Percentiles rank a stretch among this genome's conserved stretches.
These are phyloP conservation scores for Theobroma cacao DNA, from an alignment of 345 rosid genomes.

Conservation along the genomic window DNA sequence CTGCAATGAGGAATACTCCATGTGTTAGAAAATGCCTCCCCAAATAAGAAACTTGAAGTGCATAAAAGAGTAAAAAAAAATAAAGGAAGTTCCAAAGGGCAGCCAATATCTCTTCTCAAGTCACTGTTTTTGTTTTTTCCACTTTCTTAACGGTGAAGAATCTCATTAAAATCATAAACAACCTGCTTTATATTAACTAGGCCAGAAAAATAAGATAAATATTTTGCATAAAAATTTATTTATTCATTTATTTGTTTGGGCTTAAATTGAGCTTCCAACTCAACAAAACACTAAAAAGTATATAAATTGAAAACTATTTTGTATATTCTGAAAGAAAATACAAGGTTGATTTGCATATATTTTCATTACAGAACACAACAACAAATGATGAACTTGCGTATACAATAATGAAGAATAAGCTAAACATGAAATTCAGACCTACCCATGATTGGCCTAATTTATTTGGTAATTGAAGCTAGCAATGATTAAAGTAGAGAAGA, in stretches of 20 bases:
- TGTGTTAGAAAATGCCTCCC: background rate
- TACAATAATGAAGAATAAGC: background rate
- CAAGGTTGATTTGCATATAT: background rate
- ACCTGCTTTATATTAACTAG: background rate
- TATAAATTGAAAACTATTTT: background rate
- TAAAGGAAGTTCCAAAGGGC: background rate
- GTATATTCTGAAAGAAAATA: background rate
- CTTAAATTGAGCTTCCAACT: background rate
- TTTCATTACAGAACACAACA: background rate
- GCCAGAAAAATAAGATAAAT: background rate
- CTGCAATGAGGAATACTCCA: conserved; percentile 29
- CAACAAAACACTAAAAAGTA: background rate
- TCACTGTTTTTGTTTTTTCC: background rate
- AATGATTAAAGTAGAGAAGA: background rate
- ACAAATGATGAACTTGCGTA: background rate
- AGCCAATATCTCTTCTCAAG: background rate
- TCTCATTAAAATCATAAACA: background rate
- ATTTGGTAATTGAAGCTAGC: background rate
- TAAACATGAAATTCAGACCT: background rate
- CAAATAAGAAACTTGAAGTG: conserved; percentile 1
- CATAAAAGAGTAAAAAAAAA: background rate
- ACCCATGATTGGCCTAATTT: background rate
- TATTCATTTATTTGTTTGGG: background rate
- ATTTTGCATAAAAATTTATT: background rate
- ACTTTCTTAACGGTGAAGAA: background rate